phyloP scores from a whole-genome alignment of 2,329 filamentous ascomycete species.

The Cordyceps pruinosa region DNA sequence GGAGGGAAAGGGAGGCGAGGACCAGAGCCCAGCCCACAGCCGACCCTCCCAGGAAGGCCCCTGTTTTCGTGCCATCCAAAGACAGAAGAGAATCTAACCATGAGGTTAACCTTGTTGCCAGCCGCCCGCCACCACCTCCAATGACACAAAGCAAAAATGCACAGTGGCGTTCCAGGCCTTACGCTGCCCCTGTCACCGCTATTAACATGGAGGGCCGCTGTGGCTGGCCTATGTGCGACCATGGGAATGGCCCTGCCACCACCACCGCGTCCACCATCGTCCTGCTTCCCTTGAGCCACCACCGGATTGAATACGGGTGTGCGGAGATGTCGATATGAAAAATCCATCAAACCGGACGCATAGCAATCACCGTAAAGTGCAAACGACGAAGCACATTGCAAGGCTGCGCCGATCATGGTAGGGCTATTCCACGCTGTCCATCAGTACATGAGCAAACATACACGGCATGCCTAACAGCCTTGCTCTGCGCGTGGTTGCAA shows the following conservation, averaged over 20 bases:
- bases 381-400: not conserved
- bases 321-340: not conserved
- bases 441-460: not conserved
- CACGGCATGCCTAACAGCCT: too few species aligned
- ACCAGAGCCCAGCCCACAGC: not conserved
- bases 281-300: not conserved
- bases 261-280: not conserved
- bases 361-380: not conserved
- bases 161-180: constrained; percentile 3
- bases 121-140: not conserved
- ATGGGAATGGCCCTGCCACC: not conserved
- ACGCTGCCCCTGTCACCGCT: not conserved
- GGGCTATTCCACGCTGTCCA: too few species aligned
- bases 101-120: constrained; percentile 12
- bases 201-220: not conserved
- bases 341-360: not conserved
- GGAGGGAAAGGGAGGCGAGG: not conserved
- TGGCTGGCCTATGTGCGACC: not conserved
- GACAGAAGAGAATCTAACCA: constrained; percentile 10
- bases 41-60: not conserved
- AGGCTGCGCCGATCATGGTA: not conserved
- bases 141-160: not conserved
- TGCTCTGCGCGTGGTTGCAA: too few species aligned
- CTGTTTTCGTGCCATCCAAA: not conserved
- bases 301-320: not conserved